These are phyloP conservation scores for Euphorbia tirucalli DNA, from an alignment of 345 rosid genomes.

Conservation along the genomic window DNA sequence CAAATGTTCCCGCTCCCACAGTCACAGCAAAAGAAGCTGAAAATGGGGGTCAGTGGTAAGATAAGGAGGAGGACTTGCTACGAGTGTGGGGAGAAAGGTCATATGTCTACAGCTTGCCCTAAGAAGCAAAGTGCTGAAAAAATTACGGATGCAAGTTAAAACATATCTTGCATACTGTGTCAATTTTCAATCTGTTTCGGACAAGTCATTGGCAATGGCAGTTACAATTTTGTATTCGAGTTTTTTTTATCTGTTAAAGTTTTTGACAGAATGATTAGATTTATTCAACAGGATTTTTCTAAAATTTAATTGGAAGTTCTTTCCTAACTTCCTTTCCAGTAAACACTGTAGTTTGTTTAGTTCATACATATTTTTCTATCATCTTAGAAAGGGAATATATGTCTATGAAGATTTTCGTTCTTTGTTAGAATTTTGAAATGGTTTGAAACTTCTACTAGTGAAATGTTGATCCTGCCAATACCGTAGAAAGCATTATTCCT, in stretches of 20 bases:
- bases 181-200: neutral
- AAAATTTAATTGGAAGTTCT: neutral
- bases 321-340: neutral
- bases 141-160: conserved; percentile 16
- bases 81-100: conserved; percentile 78
- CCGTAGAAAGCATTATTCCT: neutral
- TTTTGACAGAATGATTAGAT: neutral
- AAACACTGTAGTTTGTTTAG: no score
- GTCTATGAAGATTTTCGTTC: neutral
- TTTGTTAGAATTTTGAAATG: neutral
- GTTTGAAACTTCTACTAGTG: neutral
- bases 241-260: neutral
- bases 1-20: neutral
- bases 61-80: conserved; percentile 72
- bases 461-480: neutral
- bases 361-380: no score
- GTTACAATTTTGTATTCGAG: neutral
- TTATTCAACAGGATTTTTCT: neutral
- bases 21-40: conserved; percentile 19
- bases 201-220: neutral
- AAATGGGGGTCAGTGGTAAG: conserved; percentile 48
- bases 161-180: neutral
- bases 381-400: neutral
- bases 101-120: conserved; percentile 74
- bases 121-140: conserved; percentile 39